phyloP scores from a whole-genome alignment of 306 rosid genomes.

The Chamaecrista fasciculata region DNA sequence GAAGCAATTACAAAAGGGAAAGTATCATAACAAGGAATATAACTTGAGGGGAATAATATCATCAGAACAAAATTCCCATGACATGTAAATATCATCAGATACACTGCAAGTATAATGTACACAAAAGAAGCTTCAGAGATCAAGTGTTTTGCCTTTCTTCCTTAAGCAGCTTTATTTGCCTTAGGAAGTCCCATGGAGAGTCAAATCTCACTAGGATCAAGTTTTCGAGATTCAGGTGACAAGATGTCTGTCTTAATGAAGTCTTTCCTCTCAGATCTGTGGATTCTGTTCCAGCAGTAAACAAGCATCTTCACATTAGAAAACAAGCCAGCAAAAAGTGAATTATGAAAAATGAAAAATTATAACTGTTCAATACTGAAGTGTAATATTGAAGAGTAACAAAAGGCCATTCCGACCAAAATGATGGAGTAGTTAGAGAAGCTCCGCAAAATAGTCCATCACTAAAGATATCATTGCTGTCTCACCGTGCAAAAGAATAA shows the following conservation, averaged over 20 bases:
- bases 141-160: conserved; percentile 15
- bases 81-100: conserved; percentile 1
- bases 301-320: neutral
- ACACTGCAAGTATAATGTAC: conserved; percentile 7
- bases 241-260: conserved; percentile 11
- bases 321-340: conserved; percentile 25
- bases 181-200: conserved; percentile 9
- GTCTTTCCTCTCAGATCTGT: conserved; percentile 28
- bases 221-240: neutral
- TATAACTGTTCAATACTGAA: neutral
- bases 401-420: neutral
- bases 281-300: conserved; percentile 1
- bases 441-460: neutral
- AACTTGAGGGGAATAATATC: neutral
- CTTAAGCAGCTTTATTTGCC: conserved; percentile 13
- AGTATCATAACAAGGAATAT: conserved; percentile 7
- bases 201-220: conserved; percentile 9
- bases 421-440: neutral
- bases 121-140: conserved; percentile 18
- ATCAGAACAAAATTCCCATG: conserved; percentile 32
- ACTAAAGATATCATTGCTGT: neutral
- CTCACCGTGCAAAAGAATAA: neutral
- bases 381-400: neutral
- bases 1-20: conserved; percentile 18
- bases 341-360: neutral